Conservation (phyloP, 202 grass and related monocot species). For the Alloteropsis angusta region DNA sequence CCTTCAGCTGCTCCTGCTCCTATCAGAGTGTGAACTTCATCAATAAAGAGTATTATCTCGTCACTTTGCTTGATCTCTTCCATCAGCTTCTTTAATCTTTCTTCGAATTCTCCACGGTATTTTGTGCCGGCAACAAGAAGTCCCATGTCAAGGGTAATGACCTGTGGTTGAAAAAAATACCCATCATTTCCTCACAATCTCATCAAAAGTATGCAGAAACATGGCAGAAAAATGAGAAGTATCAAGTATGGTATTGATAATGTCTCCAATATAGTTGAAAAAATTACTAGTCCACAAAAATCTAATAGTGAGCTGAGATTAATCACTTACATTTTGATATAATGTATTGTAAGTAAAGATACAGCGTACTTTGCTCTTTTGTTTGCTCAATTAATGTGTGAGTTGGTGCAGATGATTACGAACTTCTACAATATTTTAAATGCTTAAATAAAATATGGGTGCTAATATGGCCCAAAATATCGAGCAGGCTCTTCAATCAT, state of each 20-base stretch:
- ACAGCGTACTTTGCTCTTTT: not conserved
- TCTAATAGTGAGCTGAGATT: not conserved
- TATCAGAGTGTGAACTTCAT: constrained; percentile 80
- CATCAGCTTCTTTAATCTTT: constrained; percentile 77
- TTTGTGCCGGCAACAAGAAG: constrained; percentile 82
- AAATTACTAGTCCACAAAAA: not conserved
- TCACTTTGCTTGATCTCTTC: constrained; percentile 86
- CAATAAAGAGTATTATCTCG: constrained; percentile 85
- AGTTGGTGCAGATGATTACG: not conserved
- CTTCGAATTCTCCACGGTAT: constrained; percentile 84
- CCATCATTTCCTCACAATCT: not conserved
- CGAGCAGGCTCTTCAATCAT: not conserved
- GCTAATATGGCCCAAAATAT: not conserved
- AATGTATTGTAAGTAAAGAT: not conserved
- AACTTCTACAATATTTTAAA: not conserved
- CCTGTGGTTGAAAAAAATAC: constrained; percentile 16
- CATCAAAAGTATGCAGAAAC: not conserved
- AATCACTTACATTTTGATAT: not conserved
- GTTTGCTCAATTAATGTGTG: not conserved
- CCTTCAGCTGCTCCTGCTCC: constrained; percentile 77
- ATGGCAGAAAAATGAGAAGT: not conserved
- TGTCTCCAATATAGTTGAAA: not conserved
- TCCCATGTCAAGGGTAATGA: constrained; percentile 81
- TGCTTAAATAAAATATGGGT: not conserved
- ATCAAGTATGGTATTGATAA: not conserved